phyloP scores from a whole-genome alignment of 73 alveolate species.

The Paramecium primaurelia region DNA sequence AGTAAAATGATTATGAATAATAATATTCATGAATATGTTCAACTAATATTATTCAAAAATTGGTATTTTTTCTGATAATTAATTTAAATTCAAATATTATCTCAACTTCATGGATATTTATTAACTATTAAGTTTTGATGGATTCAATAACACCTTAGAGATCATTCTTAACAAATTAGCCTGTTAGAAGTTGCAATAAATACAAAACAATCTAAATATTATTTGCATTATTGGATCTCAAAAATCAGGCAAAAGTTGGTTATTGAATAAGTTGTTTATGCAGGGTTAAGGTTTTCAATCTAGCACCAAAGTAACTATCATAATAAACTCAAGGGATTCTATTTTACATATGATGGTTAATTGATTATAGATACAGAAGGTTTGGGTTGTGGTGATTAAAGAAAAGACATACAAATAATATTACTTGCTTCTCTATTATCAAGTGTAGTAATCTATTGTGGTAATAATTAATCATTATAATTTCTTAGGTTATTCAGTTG shows the following conservation, averaged over 20 bases:
- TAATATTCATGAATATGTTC: background rate
- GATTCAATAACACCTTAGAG: background rate
- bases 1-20: background rate
- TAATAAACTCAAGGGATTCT: background rate
- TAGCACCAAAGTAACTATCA: background rate
- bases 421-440: background rate
- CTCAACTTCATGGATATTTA: background rate
- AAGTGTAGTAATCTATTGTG: background rate
- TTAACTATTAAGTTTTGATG: conserved; percentile 18
- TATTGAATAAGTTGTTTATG: background rate
- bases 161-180: background rate
- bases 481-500: background rate
- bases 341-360: conserved; percentile 8
- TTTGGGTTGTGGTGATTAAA: conserved; percentile 4
- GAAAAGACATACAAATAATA: background rate
- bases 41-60: background rate
- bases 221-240: background rate
- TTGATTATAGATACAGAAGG: conserved; percentile 2
- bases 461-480: background rate
- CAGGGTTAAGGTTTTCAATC: conserved; percentile 22
- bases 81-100: conserved; percentile 17
- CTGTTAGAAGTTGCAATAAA: background rate
- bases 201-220: background rate
- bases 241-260: background rate
- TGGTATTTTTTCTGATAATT: background rate